phyloP scores from a whole-genome alignment of 495 filamentous ascomycete species.

The Xylaria intraflava region DNA sequence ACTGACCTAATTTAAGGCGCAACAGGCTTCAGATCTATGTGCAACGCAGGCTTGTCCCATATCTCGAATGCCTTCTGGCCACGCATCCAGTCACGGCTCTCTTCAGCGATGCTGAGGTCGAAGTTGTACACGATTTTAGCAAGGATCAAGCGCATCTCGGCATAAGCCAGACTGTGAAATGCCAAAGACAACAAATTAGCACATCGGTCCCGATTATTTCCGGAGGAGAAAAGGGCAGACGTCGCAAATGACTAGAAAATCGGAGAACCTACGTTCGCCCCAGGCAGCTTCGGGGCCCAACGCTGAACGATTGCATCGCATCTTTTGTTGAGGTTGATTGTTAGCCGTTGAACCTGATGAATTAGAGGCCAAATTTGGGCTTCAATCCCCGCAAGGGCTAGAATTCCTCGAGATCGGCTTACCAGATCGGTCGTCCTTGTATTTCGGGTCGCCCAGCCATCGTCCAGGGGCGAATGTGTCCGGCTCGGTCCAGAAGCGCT shows the following conservation, averaged over 20 bases:
- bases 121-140: slow-evolving; percentile 43
- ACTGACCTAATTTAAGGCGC: slow-evolving; percentile 2
- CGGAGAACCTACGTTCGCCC: slow-evolving; percentile 48
- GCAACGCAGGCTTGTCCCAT: slow-evolving; percentile 32
- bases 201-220: too few relatives aligned
- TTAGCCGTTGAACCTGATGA: background rate
- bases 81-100: slow-evolving; percentile 27
- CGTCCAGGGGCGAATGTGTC: slow-evolving; percentile 44
- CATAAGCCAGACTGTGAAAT: slow-evolving; percentile 32
- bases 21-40: slow-evolving; percentile 26
- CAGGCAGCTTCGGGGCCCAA: slow-evolving; percentile 51
- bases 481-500: slow-evolving; percentile 35
- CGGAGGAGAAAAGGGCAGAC: too few relatives aligned
- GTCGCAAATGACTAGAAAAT: too few relatives aligned
- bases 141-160: slow-evolving; percentile 44
- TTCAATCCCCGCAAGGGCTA: background rate
- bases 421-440: slow-evolving; percentile 30
- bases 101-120: slow-evolving; percentile 37
- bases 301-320: slow-evolving; percentile 45
- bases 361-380: too few relatives aligned
- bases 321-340: slow-evolving; percentile 4
- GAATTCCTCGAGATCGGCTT: background rate
- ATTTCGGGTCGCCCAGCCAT: slow-evolving; percentile 35
- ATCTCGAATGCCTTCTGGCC: slow-evolving; percentile 26
- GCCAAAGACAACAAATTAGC: background rate